A percentile compares a stretch with the other conserved stretches of the same genome.
Conservation (phyloP, 2,329 filamentous ascomycete genomes). For the Ascochyta lentis region DNA sequence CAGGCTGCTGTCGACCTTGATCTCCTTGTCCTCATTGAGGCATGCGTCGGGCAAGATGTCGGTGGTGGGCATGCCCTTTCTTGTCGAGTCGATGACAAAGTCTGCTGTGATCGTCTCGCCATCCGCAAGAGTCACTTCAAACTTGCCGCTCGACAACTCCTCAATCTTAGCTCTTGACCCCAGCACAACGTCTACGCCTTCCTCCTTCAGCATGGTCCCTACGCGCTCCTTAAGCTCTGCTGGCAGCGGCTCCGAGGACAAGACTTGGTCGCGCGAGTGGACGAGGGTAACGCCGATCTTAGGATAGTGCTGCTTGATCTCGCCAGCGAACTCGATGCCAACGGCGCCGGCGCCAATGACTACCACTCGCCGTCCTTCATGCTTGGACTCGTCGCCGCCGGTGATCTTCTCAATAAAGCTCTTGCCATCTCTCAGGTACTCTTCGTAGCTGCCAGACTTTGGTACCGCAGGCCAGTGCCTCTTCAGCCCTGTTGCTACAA, state of each 20-base stretch:
- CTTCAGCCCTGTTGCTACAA: constrained; percentile 73
- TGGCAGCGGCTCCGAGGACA: constrained; percentile 76
- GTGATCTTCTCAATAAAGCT: constrained; percentile 62
- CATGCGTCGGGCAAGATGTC: constrained; percentile 65
- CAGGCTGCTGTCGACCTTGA: constrained; percentile 65
- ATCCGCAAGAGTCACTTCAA: constrained; percentile 55
- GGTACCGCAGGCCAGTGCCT: constrained; percentile 77
- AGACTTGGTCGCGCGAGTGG: constrained; percentile 72
- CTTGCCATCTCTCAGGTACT: constrained; percentile 68
- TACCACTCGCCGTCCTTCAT: constrained; percentile 60
- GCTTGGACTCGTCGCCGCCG: constrained; percentile 34
- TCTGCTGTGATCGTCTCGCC: constrained; percentile 62
- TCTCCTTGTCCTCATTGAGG: constrained; percentile 69
- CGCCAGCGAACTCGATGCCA: constrained; percentile 81
- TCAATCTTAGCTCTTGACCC: constrained; percentile 62
- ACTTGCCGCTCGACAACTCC: constrained; percentile 37
- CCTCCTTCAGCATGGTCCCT: constrained; percentile 64
- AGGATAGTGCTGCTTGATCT: constrained; percentile 73
- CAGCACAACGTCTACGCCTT: constrained; percentile 70
- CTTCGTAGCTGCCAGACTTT: constrained; percentile 65
- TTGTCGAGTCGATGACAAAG: constrained; percentile 73
- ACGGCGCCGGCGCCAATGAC: constrained; percentile 82
- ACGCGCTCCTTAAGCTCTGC: constrained; percentile 71
- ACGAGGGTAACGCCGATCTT: constrained; percentile 72
- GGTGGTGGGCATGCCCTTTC: constrained; percentile 67